Percentiles rank a stretch among this genome's conserved stretches.
Evolutionary conservation across 805 yeast genomes (phyloP).

Genomic region (Metschnikowia continentalis): DNA sequence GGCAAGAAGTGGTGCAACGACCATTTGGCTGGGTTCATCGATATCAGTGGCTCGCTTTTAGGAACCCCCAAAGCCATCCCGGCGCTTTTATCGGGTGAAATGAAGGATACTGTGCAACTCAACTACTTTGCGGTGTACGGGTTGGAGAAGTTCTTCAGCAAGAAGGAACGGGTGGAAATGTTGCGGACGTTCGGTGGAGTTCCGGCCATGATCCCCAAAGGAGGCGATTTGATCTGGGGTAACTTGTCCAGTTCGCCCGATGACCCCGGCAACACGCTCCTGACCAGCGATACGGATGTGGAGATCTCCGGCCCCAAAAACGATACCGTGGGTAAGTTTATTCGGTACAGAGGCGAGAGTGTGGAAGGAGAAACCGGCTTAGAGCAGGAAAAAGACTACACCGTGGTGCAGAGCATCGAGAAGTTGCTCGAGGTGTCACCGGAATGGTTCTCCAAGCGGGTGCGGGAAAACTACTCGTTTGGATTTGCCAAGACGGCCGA

Average conservation of each 20-base stretch:
- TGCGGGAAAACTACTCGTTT: constrained; percentile 66
- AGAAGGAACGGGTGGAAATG: constrained; percentile 85
- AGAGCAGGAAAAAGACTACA: constrained; percentile 41
- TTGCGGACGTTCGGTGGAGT: constrained; percentile 88
- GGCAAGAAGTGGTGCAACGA: constrained; percentile 85
- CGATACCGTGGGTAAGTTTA: constrained; percentile 67
- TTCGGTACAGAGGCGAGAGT: constrained; percentile 45
- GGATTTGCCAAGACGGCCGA: constrained; percentile 62
- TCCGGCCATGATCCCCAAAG: constrained; percentile 94
- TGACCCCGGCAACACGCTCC: constrained; percentile 44
- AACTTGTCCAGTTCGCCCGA: constrained; percentile 62
- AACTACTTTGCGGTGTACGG: constrained; percentile 93
- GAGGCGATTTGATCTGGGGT: constrained; percentile 92
- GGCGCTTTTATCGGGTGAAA: constrained; percentile 92
- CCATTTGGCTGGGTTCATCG: constrained; percentile 74
- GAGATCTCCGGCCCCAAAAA: constrained; percentile 20
- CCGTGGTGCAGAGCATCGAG: constrained; percentile 66
- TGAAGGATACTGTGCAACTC: constrained; percentile 94
- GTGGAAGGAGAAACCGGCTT: constrained; percentile 22
- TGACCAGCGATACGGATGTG: constrained; percentile 16
- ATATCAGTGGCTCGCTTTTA: constrained; percentile 82
- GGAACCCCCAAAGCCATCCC: constrained; percentile 96
- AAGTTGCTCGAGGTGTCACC: constrained; percentile 64
- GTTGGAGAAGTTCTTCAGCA: constrained; percentile 85
- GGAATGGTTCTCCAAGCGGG: constrained; percentile 66